Evolutionary conservation across 108 stramenopile genomes (phyloP), one percentile per base, ranked within the genome.

Genomic region (Parietichytrium sp.): DNA sequence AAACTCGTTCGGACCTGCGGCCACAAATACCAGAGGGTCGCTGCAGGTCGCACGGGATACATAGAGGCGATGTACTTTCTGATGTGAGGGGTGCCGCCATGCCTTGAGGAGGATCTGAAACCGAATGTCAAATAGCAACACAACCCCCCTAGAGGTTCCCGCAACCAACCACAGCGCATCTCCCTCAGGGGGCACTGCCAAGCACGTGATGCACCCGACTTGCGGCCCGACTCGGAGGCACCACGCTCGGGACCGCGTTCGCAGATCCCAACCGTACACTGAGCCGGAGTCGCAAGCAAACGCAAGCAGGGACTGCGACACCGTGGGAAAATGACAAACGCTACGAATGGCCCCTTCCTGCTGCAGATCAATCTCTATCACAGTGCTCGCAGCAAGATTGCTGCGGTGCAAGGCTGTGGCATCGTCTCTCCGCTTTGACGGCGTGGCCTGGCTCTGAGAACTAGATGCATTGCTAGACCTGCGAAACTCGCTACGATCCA

Each of bases 1-100:
- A 16, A 38, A 6, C 12, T 33, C 10, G 42, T 72, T 72, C 2
- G 45, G 3, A 7, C 61, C 61, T 6, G 61, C 61, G 45, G 61
- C 61, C 10, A 72, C 61, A 27, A 45, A 72, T 10, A 72, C 38
- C 20, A 72, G 45, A n/a, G 61, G 61, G 2, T 72, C 61, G 42
- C 61, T 72, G 61, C 61, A 72, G 23, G 61, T 72, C 0, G 61
- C 61, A 25, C 61, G 61, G n/a, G 61, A 72, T 27, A 72, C 1
- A 42, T 72, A 45, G 15, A 72, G 42, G 6, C 61, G 6, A 2
- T 72, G 61, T 10, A 72, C 45, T 6, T 42, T 33, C 1, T 33
- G 20, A n/a, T 72, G 61, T 33, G 38, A 45, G 7, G 61, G 61
- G 42, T 72, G 61, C 16, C 61, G 61, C 61, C 61, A 72, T 6